These are phyloP conservation scores for Calvatia gigantea DNA, from an alignment of 768 basidiomycete genomes.

Conservation along the genomic window DNA sequence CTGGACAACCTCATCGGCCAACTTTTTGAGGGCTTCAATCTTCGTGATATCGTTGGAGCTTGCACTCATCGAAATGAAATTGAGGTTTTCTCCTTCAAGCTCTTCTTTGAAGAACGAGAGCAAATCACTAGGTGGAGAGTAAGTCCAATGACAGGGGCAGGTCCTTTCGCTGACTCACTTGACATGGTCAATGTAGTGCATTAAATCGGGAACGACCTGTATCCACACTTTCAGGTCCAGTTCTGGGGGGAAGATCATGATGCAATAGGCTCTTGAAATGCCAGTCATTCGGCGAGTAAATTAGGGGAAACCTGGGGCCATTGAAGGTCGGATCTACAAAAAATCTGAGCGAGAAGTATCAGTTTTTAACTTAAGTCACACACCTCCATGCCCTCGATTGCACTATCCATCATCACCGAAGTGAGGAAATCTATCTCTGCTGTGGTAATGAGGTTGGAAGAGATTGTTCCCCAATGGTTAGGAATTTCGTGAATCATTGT, in stretches of 20 bases:
- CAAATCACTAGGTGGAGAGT: conserved; percentile 26
- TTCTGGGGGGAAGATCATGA: background rate
- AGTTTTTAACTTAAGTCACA: background rate
- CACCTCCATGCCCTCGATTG: background rate
- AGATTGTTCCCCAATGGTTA: background rate
- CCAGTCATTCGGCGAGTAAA: background rate
- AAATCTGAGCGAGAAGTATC: background rate
- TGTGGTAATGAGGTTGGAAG: background rate
- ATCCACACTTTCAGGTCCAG: background rate
- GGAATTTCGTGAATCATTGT: background rate
- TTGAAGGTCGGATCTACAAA: background rate
- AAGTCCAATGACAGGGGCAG: background rate
- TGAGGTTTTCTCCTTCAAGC: conserved; percentile 26
- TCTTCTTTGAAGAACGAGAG: conserved; percentile 41
- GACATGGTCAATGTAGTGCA: background rate
- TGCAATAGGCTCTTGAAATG: background rate
- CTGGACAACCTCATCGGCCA: conserved; percentile 18
- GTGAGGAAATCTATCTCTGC: background rate
- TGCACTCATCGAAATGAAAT: conserved; percentile 30
- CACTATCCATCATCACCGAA: background rate
- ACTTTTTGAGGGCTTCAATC: conserved; percentile 18
- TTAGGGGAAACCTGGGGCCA: conserved; percentile 1
- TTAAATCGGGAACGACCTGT: conserved; percentile 3
- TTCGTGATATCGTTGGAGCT: conserved; percentile 21
- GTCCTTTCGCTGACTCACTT: background rate